phyloP scores from a whole-genome alignment of 441 rosid species.

The Eruca vesicaria region DNA sequence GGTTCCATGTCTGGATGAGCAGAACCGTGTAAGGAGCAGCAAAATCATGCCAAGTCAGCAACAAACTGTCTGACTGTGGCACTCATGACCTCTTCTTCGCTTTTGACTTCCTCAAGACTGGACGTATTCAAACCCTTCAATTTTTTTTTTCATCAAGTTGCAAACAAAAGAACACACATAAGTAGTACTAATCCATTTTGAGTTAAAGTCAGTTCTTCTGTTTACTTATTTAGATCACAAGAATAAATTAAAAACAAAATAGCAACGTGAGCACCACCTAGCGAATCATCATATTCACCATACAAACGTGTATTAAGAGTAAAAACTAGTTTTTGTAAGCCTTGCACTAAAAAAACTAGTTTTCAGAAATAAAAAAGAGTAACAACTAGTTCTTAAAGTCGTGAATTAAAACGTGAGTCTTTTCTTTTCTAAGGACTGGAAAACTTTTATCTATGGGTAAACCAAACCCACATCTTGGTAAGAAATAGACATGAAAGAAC shows the following conservation, averaged over 20 bases:
- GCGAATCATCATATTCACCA: not conserved
- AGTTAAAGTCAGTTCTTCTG: not conserved
- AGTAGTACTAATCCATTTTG: not conserved
- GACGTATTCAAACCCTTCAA: constrained; percentile 25
- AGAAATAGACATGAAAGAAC: constrained; percentile 21
- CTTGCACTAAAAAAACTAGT: no score
- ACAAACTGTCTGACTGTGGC: constrained; percentile 33
- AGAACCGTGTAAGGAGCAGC: constrained; percentile 21
- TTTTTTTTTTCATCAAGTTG: not conserved
- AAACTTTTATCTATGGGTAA: constrained; percentile 3
- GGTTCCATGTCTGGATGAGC: constrained; percentile 6
- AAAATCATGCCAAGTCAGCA: constrained; percentile 27
- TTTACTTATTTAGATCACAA: not conserved
- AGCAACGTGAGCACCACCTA: constrained; percentile 10
- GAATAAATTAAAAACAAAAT: not conserved
- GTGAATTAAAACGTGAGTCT: constrained; percentile 1
- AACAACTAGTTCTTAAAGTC: not conserved
- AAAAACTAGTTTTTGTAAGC: no score
- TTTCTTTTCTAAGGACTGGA: constrained; percentile 21
- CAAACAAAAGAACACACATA: not conserved
- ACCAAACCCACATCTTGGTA: constrained; percentile 22
- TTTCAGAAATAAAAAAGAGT: no score
- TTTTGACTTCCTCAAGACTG: constrained; percentile 27
- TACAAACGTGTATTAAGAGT: not conserved
- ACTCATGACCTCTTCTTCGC: constrained; percentile 40